Base-by-base conservation (phyloP, 2,329 filamentous ascomycete species). In the Zasmidium cellare region DNA sequence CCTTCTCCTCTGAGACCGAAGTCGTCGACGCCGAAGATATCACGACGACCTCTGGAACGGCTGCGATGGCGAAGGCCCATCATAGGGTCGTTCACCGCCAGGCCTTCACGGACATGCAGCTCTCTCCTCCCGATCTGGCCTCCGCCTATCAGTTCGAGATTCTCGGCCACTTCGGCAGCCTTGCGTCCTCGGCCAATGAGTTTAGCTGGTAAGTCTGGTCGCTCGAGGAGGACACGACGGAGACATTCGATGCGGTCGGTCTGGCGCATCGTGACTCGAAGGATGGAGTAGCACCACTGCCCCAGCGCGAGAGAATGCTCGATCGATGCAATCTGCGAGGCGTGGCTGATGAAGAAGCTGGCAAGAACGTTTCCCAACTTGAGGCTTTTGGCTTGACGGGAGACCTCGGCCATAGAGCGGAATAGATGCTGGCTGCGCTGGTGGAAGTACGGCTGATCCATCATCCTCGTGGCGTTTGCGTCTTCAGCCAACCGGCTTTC, bases 221-320 rank as follows among this genome's bases (percentile, higher is more conserved):
- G 35, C 14, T 44, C 19, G 9, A 45, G 28, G n/a, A 60, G 44
- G 18, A 56, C 50, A 20, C 35, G 44, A 14, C 46, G 22, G 9
- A 60, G 35, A 38, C 57, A 56, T 28, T 60, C 57, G 24, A 48
- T 16, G 14, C 51, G 51, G 23, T 60, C 50, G 7, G 31, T 23
- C 9, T 51, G 53, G 16, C 38, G 19, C 38, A 55, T 53, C 9
- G 24, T 45, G 6, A 50, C 54, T 1, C 53, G 24, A 5, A 60
- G 18, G 16, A 60, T 31, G n/a, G 57, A 53, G 35, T 53, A 60
- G 41, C 53, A 56, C 57, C 57, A 60, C 48, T 59, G 56, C 7
- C 56, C 38, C 6, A 59, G 35, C 24, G 48, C 52, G 1, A 45
- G 18, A 14, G 52, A 52, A 28, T 50, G 25, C 38, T 55, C 56